Percentiles rank a stretch among this genome's conserved stretches.
Conservation (phyloP, 2,329 filamentous ascomycete genomes). For the Nemania sp. region DNA sequence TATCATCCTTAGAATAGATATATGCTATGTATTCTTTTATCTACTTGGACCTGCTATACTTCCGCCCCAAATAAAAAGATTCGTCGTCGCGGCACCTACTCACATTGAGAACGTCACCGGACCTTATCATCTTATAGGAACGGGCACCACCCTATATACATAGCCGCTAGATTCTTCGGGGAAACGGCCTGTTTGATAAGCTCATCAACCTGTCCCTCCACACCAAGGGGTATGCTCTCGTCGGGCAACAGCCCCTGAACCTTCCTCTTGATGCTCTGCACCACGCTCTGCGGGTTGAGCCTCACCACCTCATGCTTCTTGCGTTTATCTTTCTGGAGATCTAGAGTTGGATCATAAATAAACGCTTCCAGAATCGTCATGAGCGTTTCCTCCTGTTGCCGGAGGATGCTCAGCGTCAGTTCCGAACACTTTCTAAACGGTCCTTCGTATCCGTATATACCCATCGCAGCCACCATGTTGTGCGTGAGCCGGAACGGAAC, state of each 20-base stretch:
- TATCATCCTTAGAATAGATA: no score
- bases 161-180: constrained; percentile 81
- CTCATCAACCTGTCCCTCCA: constrained; percentile 97
- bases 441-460: constrained; percentile 91
- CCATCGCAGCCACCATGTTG: constrained; percentile 99
- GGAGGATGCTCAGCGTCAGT: constrained; percentile 83
- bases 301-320: constrained; percentile 62
- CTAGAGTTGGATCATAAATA: constrained; percentile 94
- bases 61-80: no score
- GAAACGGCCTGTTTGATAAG: constrained; percentile 89
- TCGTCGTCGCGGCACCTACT: not conserved
- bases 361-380: constrained; percentile 99
- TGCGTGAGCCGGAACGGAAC: constrained; percentile 97
- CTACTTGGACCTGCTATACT: no score
- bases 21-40: no score
- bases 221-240: constrained; percentile 91
- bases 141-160: constrained; percentile 96
- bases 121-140: constrained; percentile 66
- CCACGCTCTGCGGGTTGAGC: constrained; percentile 76
- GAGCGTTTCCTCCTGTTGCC: constrained; percentile 93
- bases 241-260: constrained; percentile 84
- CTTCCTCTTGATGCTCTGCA: constrained; percentile 90
- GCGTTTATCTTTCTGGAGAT: constrained; percentile 82
- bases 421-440: constrained; percentile 93
- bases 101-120: no score